Evolutionary conservation across 1,139 yeast genomes (phyloP), one percentile per base, ranked within the genome.

Genomic region (Yamadazyma diospyri): DNA sequence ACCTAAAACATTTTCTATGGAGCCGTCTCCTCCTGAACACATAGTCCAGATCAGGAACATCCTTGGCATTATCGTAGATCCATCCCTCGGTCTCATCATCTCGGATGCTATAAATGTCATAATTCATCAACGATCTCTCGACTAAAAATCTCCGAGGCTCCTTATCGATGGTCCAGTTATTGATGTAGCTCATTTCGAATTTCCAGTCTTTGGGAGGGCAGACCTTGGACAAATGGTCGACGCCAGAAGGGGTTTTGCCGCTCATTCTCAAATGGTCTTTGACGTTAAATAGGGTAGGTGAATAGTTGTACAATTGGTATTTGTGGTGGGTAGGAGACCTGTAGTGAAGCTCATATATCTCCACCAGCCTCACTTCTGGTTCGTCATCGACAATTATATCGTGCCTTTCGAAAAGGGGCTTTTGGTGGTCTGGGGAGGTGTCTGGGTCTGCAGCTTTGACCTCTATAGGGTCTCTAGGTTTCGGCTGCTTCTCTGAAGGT

Each of bases 151-250:
- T 47, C 2, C 45, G 47, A 0, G 84, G 78, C 17, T 72, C 51
- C 8, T 50, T 46, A 48, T 86, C 95, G 8, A 80, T 61, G 29
- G 58, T 59, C 97, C 97, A 88, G n/a, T 66, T 65, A 27, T 70
- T 66, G 23, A 76, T 76, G 17, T 59, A 61, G 4, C 65, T 69
- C 46, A 61, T 48, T 37, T 76, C 81, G 55, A 80, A 88, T 40
- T 68, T 67, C 97, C 97, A 88, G 10, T 78, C 81, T 10, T 59
- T 57, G 0, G 95, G 95, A 1, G 95, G 81, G 21, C 55, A 50
- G 1, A 88, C 75, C 22, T 77, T 76, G 1, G 68, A 62, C 21
- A 88, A 50, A 21, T 62, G 61, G 18, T 67, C 59, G 0, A 78
- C 78, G 0, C 95, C 95, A 1, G 70, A 65, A 0, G 97, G 96